Conservation (phyloP, 768 basidiomycete species). For the Boletus pseudopeckii region DNA sequence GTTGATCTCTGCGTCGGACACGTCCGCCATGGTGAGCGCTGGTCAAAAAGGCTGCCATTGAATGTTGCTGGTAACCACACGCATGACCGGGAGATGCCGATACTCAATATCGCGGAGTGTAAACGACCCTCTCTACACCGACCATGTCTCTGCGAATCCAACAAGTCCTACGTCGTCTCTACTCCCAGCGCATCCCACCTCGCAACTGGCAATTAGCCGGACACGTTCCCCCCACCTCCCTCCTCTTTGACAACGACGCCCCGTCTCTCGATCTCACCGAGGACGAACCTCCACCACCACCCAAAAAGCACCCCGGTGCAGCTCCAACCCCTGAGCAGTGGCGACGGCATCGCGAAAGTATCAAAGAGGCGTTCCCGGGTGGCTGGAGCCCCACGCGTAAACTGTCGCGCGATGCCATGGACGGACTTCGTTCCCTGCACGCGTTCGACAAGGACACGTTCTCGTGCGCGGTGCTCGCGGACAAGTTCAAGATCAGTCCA, state of each 20-base stretch:
- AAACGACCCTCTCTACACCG: not conserved
- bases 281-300: slow-evolving; percentile 30
- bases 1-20: slow-evolving; percentile 66
- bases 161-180: slow-evolving; percentile 17
- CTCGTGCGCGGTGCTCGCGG: slow-evolving; percentile 64
- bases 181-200: slow-evolving; percentile 24
- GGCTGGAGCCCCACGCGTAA: slow-evolving; percentile 82
- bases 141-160: slow-evolving; percentile 20
- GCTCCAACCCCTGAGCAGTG: slow-evolving; percentile 43
- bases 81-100: slow-evolving; percentile 23
- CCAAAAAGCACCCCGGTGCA: slow-evolving; percentile 11
- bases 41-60: not conserved
- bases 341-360: slow-evolving; percentile 46
- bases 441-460: slow-evolving; percentile 60
- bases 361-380: slow-evolving; percentile 54
- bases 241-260: slow-evolving; percentile 20
- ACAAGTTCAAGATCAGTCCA: slow-evolving; percentile 73
- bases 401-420: slow-evolving; percentile 81
- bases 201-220: slow-evolving; percentile 32
- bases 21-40: slow-evolving; percentile 62
- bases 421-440: slow-evolving; percentile 67
- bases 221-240: slow-evolving; percentile 31
- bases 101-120: slow-evolving; percentile 16
- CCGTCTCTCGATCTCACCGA: slow-evolving; percentile 27
- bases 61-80: not conserved